Base-by-base conservation (phyloP, 2,329 filamentous ascomycete species). In the Magnaporthales sp. region DNA sequence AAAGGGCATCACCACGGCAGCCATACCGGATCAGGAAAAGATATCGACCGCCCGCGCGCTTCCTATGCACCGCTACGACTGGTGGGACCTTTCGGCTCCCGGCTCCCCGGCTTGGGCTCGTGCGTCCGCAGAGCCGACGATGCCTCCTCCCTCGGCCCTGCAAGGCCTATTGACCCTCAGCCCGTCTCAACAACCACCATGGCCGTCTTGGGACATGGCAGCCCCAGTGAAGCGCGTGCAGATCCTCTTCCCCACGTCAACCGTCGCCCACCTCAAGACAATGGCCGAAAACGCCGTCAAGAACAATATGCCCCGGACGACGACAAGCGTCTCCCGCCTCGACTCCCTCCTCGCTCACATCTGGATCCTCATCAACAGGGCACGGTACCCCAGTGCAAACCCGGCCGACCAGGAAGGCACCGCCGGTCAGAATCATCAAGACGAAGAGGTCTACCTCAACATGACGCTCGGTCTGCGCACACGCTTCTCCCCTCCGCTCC, bases 61-160 rank as follows among this genome's bases (percentile, higher is more conserved):
- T 5, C 81, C 81, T 1, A 72, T 80, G 66, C 78, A 83, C 69
- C 77, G 81, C 7, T 83, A 77, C 67, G 79, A 83, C 72, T 83
- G 80, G 78, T 84, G 79, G 79, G 73, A 72, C 30, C 70, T 66
- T 6, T 70, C 72, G 0, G 76, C 73, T 0, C 74, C 74, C 0
- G 73, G 75, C 1, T 77, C 73, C 29, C 73, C 72, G 1, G n/a
- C 66, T 1, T 75, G 72, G 69, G 69, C 73, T 2, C 67, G 68
- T n/a, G 67, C 68, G 0, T 70, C 71, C 0, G 73, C 72, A 31
- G 70, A 68, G 29, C 75, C 69, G 15, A 74, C 72, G 19, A 73
- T 69, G 67, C 75, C 68, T 3, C 29, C 68, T 8, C 15, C 62
- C 4, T 46, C 38, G 15, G 38, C 38, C 22, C 5, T 19, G 1